Percentiles rank a stretch among this genome's conserved stretches.
These are phyloP conservation scores for Cicer cuneatum DNA, from an alignment of 306 rosid species.

Conservation along the genomic window DNA sequence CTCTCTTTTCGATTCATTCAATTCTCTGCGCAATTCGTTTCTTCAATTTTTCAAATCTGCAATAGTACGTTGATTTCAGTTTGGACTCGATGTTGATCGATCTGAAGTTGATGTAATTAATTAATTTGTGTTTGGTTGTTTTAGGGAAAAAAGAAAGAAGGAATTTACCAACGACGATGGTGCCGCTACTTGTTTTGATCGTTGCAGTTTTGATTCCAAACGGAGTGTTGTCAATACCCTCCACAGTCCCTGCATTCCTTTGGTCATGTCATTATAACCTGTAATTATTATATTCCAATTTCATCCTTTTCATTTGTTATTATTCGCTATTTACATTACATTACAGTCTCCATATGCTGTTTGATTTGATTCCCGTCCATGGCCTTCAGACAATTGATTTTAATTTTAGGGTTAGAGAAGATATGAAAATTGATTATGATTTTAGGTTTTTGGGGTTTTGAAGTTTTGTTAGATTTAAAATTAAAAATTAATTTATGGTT, in stretches of 20 bases:
- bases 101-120: neutral
- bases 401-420: no score
- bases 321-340: neutral
- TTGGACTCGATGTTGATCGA: slow-evolving; percentile 33
- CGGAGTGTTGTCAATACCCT: slow-evolving; percentile 49
- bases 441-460: no score
- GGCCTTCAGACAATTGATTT: no score
- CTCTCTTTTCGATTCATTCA: slow-evolving; percentile 3
- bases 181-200: slow-evolving; percentile 53
- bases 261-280: slow-evolving; percentile 74
- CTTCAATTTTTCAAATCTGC: slow-evolving; percentile 23
- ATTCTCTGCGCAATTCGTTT: neutral
- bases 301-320: neutral
- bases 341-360: neutral
- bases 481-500: no score
- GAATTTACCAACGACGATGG: slow-evolving; percentile 37
- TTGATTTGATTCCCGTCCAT: slow-evolving; percentile 5
- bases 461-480: no score
- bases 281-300: slow-evolving; percentile 2
- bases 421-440: no score
- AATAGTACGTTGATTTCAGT: neutral
- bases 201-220: slow-evolving; percentile 48
- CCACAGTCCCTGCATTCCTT: slow-evolving; percentile 86
- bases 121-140: slow-evolving; percentile 14
- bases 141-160: slow-evolving; percentile 45